Evolutionary conservation across 768 basidiomycete species (phyloP), one percentile per base, ranked within the genome.

Genomic region (Suillus lakei): DNA sequence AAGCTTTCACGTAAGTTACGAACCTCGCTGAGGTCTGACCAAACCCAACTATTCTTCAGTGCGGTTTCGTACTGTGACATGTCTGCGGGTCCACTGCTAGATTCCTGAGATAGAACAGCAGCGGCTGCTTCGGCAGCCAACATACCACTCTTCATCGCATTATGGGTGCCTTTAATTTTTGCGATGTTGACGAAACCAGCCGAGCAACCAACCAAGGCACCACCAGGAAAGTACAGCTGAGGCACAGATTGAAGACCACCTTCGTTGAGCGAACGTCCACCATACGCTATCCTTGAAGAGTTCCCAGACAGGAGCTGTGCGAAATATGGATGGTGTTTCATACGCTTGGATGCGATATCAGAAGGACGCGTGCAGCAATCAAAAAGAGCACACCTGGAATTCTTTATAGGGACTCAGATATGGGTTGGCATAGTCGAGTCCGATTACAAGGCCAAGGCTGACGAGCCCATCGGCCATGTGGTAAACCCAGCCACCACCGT

Each of bases 121-220:
- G 83, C 95, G 0, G 93, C 93, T 0, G 92, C 85, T 75, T 99
- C 96, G 1, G 95, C 97, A 34, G 96, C 97, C 23, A 99, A 83
- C 91, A 98, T 98, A 34, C 98, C 98, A 43, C 91, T 94, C 84
- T 99, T 96, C 98, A 99, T 99, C 3, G 97, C 96, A 66, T 96
- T 99, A 75, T 99, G 98, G 0, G 96, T 97, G 16, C 97, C 97
- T 75, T 99, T 99, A 79, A 99, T 99, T 80, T 98, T 99, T 16
- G 96, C 91, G 13, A 98, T 86, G 79, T 99, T 99, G 66, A 99
- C 86, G 76, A 99, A 96, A 15, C 97, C 97, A 1, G 96, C 98
- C 0, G 95, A 91, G 79, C 96, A 98, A 0, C 97, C 98, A 44
- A 99, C 88, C 32, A 99, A 80, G 1, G 96, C 97, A 2, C 97